phyloP scores from a whole-genome alignment of 2,329 filamentous ascomycete genomes.

The Trichoderma simmonsii region DNA sequence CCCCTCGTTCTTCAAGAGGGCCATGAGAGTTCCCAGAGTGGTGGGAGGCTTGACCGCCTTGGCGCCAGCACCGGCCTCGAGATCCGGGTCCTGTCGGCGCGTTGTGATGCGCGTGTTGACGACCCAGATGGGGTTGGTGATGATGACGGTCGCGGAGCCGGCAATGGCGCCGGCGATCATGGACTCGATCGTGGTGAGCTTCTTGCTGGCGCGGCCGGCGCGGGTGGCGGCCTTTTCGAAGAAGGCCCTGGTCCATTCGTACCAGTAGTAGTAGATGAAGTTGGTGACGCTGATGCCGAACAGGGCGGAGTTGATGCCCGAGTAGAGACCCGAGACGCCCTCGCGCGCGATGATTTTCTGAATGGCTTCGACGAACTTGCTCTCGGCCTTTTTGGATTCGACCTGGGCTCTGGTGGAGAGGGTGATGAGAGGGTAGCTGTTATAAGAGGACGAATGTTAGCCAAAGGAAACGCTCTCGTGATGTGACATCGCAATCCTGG shows the following conservation, averaged over 20 bases:
- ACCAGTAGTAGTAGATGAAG: slow-evolving; percentile 99
- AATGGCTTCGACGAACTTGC: slow-evolving; percentile 78
- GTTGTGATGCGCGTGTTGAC: slow-evolving; percentile 98
- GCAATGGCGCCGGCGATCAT: slow-evolving; percentile 95
- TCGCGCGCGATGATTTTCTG: slow-evolving; percentile 87
- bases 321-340: slow-evolving; percentile 83
- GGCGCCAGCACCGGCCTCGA: slow-evolving; percentile 38
- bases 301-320: slow-evolving; percentile 87
- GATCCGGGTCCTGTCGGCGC: slow-evolving; percentile 58
- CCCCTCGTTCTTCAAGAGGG: slow-evolving; percentile 80
- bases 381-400: slow-evolving; percentile 89
- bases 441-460: slow-evolving; percentile 34
- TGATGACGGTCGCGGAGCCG: slow-evolving; percentile 86
- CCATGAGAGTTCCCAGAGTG: slow-evolving; percentile 76
- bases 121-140: slow-evolving; percentile 99
- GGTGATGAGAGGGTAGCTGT: slow-evolving; percentile 90
- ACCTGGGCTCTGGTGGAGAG: slow-evolving; percentile 97
- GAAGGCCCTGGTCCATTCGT: slow-evolving; percentile 89
- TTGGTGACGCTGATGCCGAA: slow-evolving; percentile 99
- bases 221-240: slow-evolving; percentile 77
- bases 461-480: not conserved
- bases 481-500: not conserved
- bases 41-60: slow-evolving; percentile 55
- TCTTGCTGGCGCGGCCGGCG: slow-evolving; percentile 69
- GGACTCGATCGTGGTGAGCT: slow-evolving; percentile 85